A percentile compares a stretch with the other conserved stretches of the same genome.
Conservation (phyloP, 768 basidiomycete species). For the Neoboletus brunneissimus region DNA sequence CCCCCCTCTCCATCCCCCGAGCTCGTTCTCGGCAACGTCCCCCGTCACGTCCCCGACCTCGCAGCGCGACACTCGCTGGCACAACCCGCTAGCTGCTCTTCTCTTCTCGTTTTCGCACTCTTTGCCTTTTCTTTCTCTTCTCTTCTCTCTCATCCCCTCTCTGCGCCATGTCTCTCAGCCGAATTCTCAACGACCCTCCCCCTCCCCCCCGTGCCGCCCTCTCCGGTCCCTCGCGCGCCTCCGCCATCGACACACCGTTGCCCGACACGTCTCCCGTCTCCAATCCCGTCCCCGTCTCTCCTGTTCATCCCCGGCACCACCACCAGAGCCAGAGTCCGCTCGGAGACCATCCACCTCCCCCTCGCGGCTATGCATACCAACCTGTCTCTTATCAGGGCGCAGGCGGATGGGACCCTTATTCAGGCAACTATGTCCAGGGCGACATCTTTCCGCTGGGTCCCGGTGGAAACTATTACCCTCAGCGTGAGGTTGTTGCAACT, state of each 20-base stretch:
- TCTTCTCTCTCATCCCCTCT: constrained; percentile 1
- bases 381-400: constrained; percentile 38
- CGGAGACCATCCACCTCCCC: constrained; percentile 31
- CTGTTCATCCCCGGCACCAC: constrained; percentile 21
- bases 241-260: constrained; percentile 21
- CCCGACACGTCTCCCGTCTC: constrained; percentile 26
- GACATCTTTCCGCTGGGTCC: constrained; percentile 37
- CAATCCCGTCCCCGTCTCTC: constrained; percentile 18
- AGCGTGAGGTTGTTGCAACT: constrained; percentile 19
- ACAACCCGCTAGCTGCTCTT: neutral
- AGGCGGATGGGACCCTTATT: constrained; percentile 39
- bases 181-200: constrained; percentile 77
- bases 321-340: constrained; percentile 29
- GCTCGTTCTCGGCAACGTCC: neutral
- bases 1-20: neutral
- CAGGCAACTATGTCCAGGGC: constrained; percentile 37
- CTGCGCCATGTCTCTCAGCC: constrained; percentile 66
- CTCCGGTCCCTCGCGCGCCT: constrained; percentile 15
- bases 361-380: constrained; percentile 37
- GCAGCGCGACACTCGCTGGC: neutral
- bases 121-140: constrained; percentile 2
- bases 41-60: neutral
- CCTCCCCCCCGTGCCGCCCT: constrained; percentile 36
- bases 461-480: constrained; percentile 37
- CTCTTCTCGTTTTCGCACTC: neutral